Percentiles rank a stretch among this genome's conserved stretches.
These are phyloP conservation scores for Exophiala alcalophila DNA, from an alignment of 2,329 filamentous ascomycete species.

Conservation along the genomic window DNA sequence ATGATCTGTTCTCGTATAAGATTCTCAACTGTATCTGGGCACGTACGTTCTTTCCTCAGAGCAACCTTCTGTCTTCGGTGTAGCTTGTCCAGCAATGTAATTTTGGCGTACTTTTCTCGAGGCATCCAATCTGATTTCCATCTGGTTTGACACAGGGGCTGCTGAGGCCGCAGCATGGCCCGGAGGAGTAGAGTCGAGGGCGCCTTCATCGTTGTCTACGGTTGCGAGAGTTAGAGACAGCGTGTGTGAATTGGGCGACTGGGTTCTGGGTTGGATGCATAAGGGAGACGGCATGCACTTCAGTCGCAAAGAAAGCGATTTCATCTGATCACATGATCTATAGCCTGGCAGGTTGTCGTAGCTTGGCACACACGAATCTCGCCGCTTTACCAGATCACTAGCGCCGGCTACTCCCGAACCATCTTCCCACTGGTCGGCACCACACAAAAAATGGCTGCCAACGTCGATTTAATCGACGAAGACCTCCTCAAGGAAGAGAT, in stretches of 20 bases:
- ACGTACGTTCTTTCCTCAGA: constrained; percentile 28
- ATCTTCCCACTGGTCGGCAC: not conserved
- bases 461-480: constrained; percentile 7
- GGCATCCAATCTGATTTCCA: constrained; percentile 29
- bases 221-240: not conserved
- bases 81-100: constrained; percentile 30
- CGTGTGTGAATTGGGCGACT: no score
- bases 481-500: constrained; percentile 6
- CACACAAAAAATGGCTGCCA: constrained; percentile 8
- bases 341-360: no score
- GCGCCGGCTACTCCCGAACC: constrained; percentile 1
- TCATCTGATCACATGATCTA: no score
- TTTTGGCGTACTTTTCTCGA: constrained; percentile 30
- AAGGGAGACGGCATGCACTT: no score
- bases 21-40: not conserved
- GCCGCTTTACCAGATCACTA: no score
- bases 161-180: constrained; percentile 18
- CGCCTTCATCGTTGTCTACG: constrained; percentile 15
- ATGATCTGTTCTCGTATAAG: not conserved
- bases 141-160: constrained; percentile 24
- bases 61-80: constrained; percentile 30
- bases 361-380: no score
- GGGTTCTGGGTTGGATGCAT: no score
- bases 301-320: no score
- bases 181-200: constrained; percentile 27